Conservation (phyloP, 1,284 basidiomycete genomes). For the Cystobasidium slooffiae region DNA sequence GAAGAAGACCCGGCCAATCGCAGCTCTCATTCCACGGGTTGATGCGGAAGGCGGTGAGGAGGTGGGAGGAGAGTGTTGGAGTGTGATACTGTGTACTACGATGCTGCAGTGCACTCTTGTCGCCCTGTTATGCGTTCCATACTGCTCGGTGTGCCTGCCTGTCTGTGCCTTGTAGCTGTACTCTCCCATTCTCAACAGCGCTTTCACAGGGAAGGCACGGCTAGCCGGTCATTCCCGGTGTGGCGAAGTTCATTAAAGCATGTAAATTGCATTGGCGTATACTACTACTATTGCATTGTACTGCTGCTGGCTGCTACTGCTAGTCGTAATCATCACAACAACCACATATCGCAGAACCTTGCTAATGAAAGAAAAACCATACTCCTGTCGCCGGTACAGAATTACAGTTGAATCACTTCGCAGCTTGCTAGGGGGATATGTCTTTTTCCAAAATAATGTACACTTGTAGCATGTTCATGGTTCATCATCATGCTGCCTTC, state of each 20-base stretch:
- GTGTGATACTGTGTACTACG: too few species aligned
- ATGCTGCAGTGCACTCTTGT: too few species aligned
- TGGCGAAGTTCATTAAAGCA: neutral
- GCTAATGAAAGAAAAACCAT: neutral
- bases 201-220: constrained; percentile 3
- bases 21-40: neutral
- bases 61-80: too few species aligned
- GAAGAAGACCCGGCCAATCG: neutral
- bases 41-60: neutral
- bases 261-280: neutral
- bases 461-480: too few species aligned
- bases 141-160: too few species aligned
- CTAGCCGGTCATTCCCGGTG: neutral
- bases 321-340: neutral
- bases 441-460: too few species aligned
- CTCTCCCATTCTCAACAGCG: neutral
- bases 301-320: neutral
- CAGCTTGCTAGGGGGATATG: too few species aligned
- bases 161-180: neutral
- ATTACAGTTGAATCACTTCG: too few species aligned
- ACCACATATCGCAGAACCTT: neutral
- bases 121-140: too few species aligned
- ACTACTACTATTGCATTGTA: neutral
- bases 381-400: neutral
- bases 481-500: too few species aligned